phyloP scores from a whole-genome alignment of 164 flowering plant species.

The Vitis labrusca region DNA sequence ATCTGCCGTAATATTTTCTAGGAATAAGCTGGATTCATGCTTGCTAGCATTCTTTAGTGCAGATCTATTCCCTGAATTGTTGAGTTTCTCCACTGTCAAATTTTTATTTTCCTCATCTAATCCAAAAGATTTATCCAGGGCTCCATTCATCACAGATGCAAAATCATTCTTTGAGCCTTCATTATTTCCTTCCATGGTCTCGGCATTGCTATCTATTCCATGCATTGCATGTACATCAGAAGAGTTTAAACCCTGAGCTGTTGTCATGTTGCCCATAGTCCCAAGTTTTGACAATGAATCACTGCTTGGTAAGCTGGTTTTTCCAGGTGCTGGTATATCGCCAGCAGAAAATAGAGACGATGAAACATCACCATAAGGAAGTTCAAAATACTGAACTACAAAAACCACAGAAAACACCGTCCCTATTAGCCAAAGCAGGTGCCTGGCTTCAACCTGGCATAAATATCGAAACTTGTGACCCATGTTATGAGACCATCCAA shows the following conservation, averaged over 20 bases:
- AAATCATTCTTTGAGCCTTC: neutral
- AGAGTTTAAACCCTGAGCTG: slow-evolving; percentile 12
- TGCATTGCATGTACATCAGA: slow-evolving; percentile 7
- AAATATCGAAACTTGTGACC: slow-evolving; percentile 17
- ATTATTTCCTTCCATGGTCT: slow-evolving; percentile 12
- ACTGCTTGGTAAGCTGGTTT: slow-evolving; percentile 3
- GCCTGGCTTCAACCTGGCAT: slow-evolving; percentile 37
- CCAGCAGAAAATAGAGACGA: slow-evolving; percentile 27
- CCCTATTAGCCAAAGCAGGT: slow-evolving; percentile 45
- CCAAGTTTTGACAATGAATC: slow-evolving; percentile 12
- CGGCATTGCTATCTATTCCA: neutral
- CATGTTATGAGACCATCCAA: slow-evolving; percentile 20
- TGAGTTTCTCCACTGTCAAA: neutral
- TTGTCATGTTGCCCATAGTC: slow-evolving; percentile 2
- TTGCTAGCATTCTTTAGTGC: slow-evolving; percentile 12
- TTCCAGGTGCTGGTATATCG: slow-evolving; percentile 13
- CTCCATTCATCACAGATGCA: slow-evolving; percentile 1
- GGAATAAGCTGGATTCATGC: slow-evolving; percentile 4
- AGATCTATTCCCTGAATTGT: slow-evolving; percentile 9
- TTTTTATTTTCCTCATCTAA: slow-evolving; percentile 19
- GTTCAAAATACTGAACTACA: slow-evolving; percentile 40
- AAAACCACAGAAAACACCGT: slow-evolving; percentile 31
- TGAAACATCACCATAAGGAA: slow-evolving; percentile 38
- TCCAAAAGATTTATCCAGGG: slow-evolving; percentile 18
- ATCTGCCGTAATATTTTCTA: slow-evolving; percentile 6